These are phyloP conservation scores for Aspergillus niger DNA, from an alignment of 2,329 filamentous ascomycete species.

Conservation along the genomic window DNA sequence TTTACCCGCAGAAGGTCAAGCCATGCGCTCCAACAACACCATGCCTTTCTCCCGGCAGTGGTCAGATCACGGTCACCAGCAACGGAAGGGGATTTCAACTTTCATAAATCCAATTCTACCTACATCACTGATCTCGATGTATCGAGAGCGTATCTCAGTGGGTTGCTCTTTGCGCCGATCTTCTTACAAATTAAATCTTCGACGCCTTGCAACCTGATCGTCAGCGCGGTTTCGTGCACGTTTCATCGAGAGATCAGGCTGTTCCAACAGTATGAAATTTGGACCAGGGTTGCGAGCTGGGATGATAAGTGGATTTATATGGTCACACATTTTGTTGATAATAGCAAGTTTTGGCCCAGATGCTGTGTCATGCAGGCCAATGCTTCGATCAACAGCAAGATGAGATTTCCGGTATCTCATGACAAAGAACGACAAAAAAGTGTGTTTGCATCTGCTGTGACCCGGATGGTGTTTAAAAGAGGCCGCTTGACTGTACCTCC, in stretches of 20 bases:
- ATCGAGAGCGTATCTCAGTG: constrained; percentile 46
- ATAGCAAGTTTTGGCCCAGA: neutral
- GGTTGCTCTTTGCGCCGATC: neutral
- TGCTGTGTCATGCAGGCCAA: no score
- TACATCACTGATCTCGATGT: constrained; percentile 60
- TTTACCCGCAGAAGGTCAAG: no score
- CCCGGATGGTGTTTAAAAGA: no score
- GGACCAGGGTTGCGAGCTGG: constrained; percentile 31
- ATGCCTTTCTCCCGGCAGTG: neutral
- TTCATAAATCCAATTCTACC: constrained; percentile 53
- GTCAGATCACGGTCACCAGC: neutral
- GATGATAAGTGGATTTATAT: constrained; percentile 37
- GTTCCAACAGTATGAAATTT: constrained; percentile 28
- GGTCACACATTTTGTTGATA: constrained; percentile 31
- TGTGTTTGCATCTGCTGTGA: no score
- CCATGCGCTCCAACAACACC: no score
- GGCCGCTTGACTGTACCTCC: no score
- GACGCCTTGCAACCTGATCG: neutral
- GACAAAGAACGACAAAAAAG: no score
- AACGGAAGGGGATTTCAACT: constrained; percentile 20
- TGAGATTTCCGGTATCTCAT: no score
- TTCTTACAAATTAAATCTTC: neutral
- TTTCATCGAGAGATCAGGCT: constrained; percentile 23
- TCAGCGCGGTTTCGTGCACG: neutral
- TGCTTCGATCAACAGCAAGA: no score